Evolutionary conservation across 192 early-diverging fungal species (phyloP).

Genomic region (Coemansia sp.): DNA sequence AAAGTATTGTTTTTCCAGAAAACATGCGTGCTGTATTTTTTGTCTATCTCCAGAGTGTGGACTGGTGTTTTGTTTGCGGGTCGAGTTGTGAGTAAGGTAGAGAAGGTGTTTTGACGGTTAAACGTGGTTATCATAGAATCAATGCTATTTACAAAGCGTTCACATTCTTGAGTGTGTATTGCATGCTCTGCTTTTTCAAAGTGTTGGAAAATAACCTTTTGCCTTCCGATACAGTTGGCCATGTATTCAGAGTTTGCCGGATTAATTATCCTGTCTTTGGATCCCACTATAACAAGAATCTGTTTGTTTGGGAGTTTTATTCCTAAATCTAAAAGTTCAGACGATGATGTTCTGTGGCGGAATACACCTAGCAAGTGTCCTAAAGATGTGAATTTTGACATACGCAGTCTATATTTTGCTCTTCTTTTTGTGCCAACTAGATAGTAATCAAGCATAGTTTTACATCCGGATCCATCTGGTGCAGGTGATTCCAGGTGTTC

Average conservation of each 20-base stretch:
- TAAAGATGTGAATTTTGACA: slow-evolving; percentile 28
- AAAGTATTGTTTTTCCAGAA: neutral
- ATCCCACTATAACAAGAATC: slow-evolving; percentile 42
- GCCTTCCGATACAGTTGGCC: slow-evolving; percentile 39
- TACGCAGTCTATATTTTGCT: slow-evolving; percentile 35
- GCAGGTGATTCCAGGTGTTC: slow-evolving; percentile 35
- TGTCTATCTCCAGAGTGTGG: neutral
- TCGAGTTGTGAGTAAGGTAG: neutral
- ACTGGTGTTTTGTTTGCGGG: neutral
- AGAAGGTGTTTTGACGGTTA: neutral
- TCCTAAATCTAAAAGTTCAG: slow-evolving; percentile 27
- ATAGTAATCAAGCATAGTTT: slow-evolving; percentile 39
- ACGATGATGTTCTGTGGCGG: slow-evolving; percentile 41
- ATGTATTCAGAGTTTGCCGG: slow-evolving; percentile 40
- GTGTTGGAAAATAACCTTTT: slow-evolving; percentile 34
- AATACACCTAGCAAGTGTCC: slow-evolving; percentile 41
- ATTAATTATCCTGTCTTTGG: slow-evolving; percentile 39
- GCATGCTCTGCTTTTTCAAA: slow-evolving; percentile 43
- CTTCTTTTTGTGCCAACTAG: slow-evolving; percentile 21
- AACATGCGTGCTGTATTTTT: neutral
- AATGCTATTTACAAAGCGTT: slow-evolving; percentile 20
- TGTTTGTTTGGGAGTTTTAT: slow-evolving; percentile 34
- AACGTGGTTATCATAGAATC: slow-evolving; percentile 31
- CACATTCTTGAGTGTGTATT: slow-evolving; percentile 26
- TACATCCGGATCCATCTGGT: slow-evolving; percentile 22